phyloP scores from a whole-genome alignment of 2,329 filamentous ascomycete species.

The Phaeophleospora eucalypticola region DNA sequence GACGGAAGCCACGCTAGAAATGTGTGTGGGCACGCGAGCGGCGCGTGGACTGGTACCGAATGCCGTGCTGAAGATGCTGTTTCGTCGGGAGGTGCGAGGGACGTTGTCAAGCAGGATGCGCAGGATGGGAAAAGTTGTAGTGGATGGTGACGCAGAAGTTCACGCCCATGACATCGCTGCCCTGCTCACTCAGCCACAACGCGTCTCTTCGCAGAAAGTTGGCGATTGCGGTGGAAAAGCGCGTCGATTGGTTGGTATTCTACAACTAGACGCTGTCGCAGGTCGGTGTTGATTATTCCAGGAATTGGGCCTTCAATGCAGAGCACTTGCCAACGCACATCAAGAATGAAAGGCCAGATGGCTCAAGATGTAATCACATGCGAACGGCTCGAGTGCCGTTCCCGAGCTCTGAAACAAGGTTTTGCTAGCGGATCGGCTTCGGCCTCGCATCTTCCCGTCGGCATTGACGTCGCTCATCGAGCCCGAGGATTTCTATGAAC shows the following conservation, averaged over 20 bases:
- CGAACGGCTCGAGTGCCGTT: neutral
- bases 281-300: too few relatives aligned
- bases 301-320: too few relatives aligned
- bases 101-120: neutral
- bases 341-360: neutral
- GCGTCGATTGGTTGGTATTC: neutral
- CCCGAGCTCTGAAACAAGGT: neutral
- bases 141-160: neutral
- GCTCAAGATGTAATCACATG: neutral
- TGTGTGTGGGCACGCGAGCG: neutral
- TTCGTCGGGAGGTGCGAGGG: neutral
- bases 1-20: neutral
- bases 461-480: slow-evolving; percentile 4
- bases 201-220: too few relatives aligned
- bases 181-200: neutral
- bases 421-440: too few relatives aligned
- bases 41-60: neutral
- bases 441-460: too few relatives aligned
- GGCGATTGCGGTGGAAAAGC: neutral
- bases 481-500: slow-evolving; percentile 13
- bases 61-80: neutral
- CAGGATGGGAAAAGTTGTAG: neutral
- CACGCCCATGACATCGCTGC: slow-evolving; percentile 1
- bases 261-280: too few relatives aligned
- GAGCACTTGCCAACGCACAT: neutral